These are phyloP conservation scores for Kregervanrija delftensis DNA, from an alignment of 805 yeast genomes.

Conservation along the genomic window DNA sequence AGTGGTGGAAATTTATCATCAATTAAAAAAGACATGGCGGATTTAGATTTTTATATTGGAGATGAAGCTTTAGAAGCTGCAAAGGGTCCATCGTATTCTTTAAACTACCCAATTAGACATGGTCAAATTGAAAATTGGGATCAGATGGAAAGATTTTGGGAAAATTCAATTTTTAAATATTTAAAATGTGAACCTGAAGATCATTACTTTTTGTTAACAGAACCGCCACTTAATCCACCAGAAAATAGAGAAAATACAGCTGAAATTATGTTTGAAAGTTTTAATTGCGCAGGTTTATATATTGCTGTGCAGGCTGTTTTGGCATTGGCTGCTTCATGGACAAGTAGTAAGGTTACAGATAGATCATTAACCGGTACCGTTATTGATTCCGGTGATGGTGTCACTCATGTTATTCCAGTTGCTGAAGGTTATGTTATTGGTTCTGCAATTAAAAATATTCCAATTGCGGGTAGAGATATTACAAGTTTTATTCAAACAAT, in stretches of 20 bases:
- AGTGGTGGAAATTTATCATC: constrained; percentile 8
- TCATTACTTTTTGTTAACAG: constrained; percentile 90
- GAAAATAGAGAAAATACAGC: constrained; percentile 98
- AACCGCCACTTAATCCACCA: constrained; percentile 99
- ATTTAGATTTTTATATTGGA: constrained; percentile 89
- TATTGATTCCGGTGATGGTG: constrained; percentile 98
- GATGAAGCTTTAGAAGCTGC: constrained; percentile 91
- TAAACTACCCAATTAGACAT: constrained; percentile 90
- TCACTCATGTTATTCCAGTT: constrained; percentile 97
- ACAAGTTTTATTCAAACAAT: constrained; percentile 88
- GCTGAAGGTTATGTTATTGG: constrained; percentile 99
- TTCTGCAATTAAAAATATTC: constrained; percentile 92
- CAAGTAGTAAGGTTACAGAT: constrained; percentile 89
- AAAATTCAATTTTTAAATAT: constrained; percentile 91
- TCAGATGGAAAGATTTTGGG: constrained; percentile 99
- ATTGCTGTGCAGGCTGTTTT: constrained; percentile 98
- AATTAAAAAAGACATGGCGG: constrained; percentile 81
- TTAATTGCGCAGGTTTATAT: constrained; percentile 97
- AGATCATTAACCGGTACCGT: constrained; percentile 97
- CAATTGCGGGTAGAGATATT: constrained; percentile 98
- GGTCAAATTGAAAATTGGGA: constrained; percentile 99
- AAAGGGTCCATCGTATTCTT: constrained; percentile 81
- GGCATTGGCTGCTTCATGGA: constrained; percentile 99
- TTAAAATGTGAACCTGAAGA: constrained; percentile 98
- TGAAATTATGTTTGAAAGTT: constrained; percentile 97